A percentile compares a stretch with the other conserved stretches of the same genome.
Evolutionary conservation across 2,329 filamentous ascomycete species (phyloP).

Genomic region (Botrytis porri): DNA sequence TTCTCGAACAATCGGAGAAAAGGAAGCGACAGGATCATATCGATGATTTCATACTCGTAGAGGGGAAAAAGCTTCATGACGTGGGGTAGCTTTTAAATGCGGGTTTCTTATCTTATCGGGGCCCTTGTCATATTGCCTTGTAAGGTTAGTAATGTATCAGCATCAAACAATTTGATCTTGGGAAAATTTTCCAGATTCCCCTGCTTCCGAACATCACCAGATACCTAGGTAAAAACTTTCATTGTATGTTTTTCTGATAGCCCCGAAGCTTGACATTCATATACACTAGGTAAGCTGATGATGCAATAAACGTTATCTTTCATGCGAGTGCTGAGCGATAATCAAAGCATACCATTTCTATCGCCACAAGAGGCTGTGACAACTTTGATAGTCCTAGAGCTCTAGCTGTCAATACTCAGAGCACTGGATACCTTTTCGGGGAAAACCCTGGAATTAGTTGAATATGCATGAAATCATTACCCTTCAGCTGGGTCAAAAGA

Average conservation of each 20-base stretch:
- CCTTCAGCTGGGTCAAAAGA: conserved; percentile 86
- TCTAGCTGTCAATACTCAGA: conserved; percentile 4
- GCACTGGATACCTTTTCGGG: neutral
- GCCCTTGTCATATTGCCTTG: neutral
- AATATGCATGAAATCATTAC: conserved; percentile 93
- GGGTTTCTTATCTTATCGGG: conserved; percentile 14
- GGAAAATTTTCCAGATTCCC: neutral
- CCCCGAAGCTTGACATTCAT: neutral
- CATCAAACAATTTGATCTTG: conserved; percentile 13
- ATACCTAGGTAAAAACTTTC: neutral
- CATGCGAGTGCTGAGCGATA: conserved; percentile 15
- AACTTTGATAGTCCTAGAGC: neutral
- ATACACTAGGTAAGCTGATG: neutral
- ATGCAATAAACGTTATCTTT: neutral
- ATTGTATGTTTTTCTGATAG: neutral
- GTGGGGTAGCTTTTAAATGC: neutral
- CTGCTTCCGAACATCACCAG: neutral
- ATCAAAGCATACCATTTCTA: neutral
- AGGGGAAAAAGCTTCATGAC: conserved; percentile 9
- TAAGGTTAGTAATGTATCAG: neutral
- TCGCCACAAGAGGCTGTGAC: neutral
- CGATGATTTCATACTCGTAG: conserved; percentile 10
- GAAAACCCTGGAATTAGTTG: neutral
- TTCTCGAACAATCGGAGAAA: neutral
- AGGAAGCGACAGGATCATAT: neutral